These are phyloP conservation scores for Sanguinoderma infundibulare DNA, from an alignment of 1,284 basidiomycete genomes.

Conservation along the genomic window DNA sequence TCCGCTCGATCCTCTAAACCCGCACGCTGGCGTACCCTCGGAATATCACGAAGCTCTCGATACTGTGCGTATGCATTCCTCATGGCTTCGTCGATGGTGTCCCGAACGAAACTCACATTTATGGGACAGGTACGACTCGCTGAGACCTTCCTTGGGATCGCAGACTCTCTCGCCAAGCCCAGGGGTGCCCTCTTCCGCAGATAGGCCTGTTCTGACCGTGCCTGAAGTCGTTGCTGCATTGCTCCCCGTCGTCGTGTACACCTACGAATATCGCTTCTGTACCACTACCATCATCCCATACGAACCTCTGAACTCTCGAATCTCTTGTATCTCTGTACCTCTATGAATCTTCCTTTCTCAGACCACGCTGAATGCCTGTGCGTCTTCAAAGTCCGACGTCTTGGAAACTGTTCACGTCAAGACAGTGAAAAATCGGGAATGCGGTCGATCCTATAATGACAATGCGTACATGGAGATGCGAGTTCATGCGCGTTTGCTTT, in stretches of 20 bases:
- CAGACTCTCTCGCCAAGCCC: conserved; percentile 60
- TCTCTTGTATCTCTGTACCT: too few relatives aligned
- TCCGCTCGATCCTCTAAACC: conserved; percentile 48
- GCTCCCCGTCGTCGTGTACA: too few relatives aligned
- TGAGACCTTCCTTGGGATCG: conserved; percentile 65
- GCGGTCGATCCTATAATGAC: neutral
- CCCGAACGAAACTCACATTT: neutral
- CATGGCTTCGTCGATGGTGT: too few relatives aligned
- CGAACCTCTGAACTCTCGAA: neutral
- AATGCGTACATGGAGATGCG: neutral
- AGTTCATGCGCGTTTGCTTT: neutral
- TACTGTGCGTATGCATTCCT: conserved; percentile 46
- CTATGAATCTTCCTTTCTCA: too few relatives aligned
- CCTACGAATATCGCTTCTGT: neutral
- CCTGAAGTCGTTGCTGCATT: too few relatives aligned
- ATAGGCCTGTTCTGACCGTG: too few relatives aligned
- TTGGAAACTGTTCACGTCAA: too few relatives aligned
- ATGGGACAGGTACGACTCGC: conserved; percentile 53
- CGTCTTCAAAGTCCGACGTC: too few relatives aligned
- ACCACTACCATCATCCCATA: neutral
- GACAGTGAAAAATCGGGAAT: too few relatives aligned
- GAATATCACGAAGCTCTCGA: conserved; percentile 59
- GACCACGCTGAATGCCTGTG: too few relatives aligned
- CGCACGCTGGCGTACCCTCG: conserved; percentile 45
- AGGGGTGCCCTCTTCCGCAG: conserved; percentile 49